Base-by-base conservation (phyloP, 1,284 basidiomycete species). In the Schizophyllum commune region DNA sequence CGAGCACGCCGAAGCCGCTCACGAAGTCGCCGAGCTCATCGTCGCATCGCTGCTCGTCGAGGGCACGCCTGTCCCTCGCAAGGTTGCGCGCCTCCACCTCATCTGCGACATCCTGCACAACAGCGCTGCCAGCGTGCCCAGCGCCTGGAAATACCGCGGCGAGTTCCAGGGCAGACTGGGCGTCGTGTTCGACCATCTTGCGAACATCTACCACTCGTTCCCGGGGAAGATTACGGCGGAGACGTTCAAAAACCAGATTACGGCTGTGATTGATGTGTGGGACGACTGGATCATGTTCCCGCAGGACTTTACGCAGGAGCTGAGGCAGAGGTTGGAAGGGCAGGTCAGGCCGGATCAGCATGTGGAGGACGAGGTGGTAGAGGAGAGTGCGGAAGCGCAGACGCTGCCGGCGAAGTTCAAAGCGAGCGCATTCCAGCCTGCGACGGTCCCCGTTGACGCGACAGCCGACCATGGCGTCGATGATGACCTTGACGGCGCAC, bases 101-200 rank as follows among this genome's bases (percentile, higher is more conserved):
- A 92, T 99, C 60, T 98, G 95, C 68, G 97, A 99, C 70, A 97
- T 99, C 64, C 81, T 99, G 32, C 95, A 98, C 77, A 99, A 99
- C 72, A 94, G 93, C 2, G 95, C 94, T 51, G 89, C 89, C 4
- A 79, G 92, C 3, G 81, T 95, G 8, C 89, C 92, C 1, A 92
- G 89, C 72, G 93, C 93, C 17, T 98, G 95, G 95, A 93, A 92
- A 71, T 98, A 93, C 74, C 86, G 96, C 34, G 87, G 92, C 64
- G 91, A 94, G 65, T 95, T 98, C 68, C 94, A 98, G 71, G 80
- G 85, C 13, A 82, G 92, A 22, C 82, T 98, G 1, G 91, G 91
- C 13, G 83, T 89, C 51, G 93, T 96, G 11, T 97, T 98, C 69
- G 94, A 96, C 69, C 95, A 98, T 72, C 81, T 98, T 54, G 90